Percentiles rank a stretch among this genome's conserved stretches.
These are phyloP conservation scores for Beverwykella pulmonaria DNA, from an alignment of 495 filamentous ascomycete species.

Conservation along the genomic window DNA sequence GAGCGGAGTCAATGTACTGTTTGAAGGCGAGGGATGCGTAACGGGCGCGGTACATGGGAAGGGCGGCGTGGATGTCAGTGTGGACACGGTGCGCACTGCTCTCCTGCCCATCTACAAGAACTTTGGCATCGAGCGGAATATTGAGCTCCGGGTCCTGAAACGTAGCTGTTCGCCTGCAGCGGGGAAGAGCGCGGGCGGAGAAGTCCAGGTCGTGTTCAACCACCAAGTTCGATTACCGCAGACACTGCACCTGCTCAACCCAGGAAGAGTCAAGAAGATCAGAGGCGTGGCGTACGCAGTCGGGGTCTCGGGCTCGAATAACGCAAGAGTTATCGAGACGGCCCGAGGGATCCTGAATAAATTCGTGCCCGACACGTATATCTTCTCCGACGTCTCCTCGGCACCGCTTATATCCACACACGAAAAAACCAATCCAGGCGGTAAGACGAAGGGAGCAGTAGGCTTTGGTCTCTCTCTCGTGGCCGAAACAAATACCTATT, in stretches of 20 bases:
- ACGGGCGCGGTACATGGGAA: conserved; percentile 57
- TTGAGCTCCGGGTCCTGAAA: conserved; percentile 82
- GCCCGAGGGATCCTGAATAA: conserved; percentile 86
- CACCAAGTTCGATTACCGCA: conserved; percentile 91
- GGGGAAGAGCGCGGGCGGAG: conserved; percentile 80
- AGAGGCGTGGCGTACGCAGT: conserved; percentile 91
- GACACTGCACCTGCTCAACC: conserved; percentile 85
- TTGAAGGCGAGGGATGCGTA: conserved; percentile 91
- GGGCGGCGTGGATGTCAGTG: conserved; percentile 65
- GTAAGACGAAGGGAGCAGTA: conserved; percentile 72
- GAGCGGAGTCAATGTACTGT: conserved; percentile 79
- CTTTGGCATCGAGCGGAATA: conserved; percentile 84
- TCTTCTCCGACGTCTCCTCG: conserved; percentile 71
- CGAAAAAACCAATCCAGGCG: conserved; percentile 60
- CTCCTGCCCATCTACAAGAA: conserved; percentile 85
- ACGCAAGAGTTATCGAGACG: conserved; percentile 90
- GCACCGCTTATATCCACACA: conserved; percentile 70
- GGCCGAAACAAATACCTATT: conserved; percentile 84
- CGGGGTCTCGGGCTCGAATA: conserved; percentile 87
- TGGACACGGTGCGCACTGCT: conserved; percentile 91
- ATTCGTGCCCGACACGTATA: conserved; percentile 82
- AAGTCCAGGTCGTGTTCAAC: conserved; percentile 88
- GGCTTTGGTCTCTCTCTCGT: conserved; percentile 90
- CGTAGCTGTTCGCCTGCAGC: conserved; percentile 73
- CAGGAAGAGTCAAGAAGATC: conserved; percentile 83